Conservation (phyloP, 768 basidiomycete genomes). For the Rhizopogon vesiculosus region DNA sequence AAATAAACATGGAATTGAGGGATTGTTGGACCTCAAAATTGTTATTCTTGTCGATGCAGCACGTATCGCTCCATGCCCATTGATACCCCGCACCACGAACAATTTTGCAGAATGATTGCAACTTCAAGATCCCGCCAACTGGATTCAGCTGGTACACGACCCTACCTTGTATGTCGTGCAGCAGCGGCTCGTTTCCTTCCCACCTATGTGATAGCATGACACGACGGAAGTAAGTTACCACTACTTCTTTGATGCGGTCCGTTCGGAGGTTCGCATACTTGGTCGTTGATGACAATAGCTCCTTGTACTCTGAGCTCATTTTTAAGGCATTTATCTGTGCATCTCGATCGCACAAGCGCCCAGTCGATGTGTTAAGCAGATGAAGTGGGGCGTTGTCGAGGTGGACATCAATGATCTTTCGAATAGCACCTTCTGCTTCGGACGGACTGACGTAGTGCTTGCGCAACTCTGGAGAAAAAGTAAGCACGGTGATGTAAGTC, state of each 20-base stretch:
- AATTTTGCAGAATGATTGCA: constrained; percentile 3
- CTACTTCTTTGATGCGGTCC: background rate
- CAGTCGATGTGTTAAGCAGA: constrained; percentile 5
- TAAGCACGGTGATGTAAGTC: background rate
- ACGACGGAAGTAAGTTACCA: background rate
- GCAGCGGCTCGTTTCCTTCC: background rate
- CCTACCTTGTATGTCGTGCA: background rate
- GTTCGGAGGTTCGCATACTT: background rate
- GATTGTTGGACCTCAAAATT: background rate
- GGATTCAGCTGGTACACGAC: background rate
- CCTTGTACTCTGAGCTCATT: background rate
- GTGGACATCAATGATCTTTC: background rate
- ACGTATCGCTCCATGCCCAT: background rate
- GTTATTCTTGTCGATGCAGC: background rate
- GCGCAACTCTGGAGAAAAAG: background rate
- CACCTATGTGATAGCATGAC: background rate
- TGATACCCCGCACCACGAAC: constrained; percentile 7
- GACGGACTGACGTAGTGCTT: background rate
- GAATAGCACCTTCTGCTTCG: background rate
- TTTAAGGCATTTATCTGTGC: background rate
- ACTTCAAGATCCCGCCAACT: background rate
- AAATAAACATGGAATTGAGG: background rate
- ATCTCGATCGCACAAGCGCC: background rate
- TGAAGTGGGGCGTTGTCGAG: background rate
- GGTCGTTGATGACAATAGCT: background rate